Evolutionary conservation across 768 basidiomycete genomes (phyloP), one percentile per base, ranked within the genome.

Genomic region (Coprinellus micaceus): DNA sequence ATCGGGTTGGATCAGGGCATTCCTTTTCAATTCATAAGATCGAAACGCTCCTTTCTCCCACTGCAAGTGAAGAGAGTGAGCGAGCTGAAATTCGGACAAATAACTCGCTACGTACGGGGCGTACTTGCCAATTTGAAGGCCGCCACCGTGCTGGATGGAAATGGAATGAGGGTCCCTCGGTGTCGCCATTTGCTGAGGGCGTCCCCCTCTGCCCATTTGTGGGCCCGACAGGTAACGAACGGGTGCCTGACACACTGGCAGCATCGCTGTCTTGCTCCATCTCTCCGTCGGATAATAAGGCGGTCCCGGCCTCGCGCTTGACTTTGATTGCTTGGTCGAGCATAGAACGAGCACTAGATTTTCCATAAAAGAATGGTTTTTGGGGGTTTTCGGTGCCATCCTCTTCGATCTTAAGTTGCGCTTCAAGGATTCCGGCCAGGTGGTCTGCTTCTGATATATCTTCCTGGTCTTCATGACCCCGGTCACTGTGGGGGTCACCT

Each of bases 391-490:
- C 40, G 10, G n/a, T n/a, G n/a, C n/a, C n/a, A n/a, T 43, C 19
- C 15, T n/a, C n/a, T n/a, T 15, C n/a, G 40, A 21, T 15, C n/a
- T 21, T 43, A 17, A 43, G 40, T 17, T 17, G 19, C 15, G 6
- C 40, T 17, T 43, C 10, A 33, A 13, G 6, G 13, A 33, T 33
- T 33, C 33, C 7, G 40, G 40, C 6, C 40, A 43, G n/a, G 40
- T 43, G 40, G 21, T 77, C 76, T n/a, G 77, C 76, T 22, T 74
- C 64, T 30, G 65, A 64, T n/a, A 73, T 71, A 9, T 72, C 66
- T 1, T 71, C 63, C 7, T 71, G 71, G 33, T 33, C 33, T 33
- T 6, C 7, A 33, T 33, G 33, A 6, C 33, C 7, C 33, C 13
- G 41, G 24, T 51, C 52, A 13, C 41, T 40, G 15, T 46, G 49